Evolutionary conservation across 148 eudicot genomes (phyloP).

Genomic region (Rhododendron molle): DNA sequence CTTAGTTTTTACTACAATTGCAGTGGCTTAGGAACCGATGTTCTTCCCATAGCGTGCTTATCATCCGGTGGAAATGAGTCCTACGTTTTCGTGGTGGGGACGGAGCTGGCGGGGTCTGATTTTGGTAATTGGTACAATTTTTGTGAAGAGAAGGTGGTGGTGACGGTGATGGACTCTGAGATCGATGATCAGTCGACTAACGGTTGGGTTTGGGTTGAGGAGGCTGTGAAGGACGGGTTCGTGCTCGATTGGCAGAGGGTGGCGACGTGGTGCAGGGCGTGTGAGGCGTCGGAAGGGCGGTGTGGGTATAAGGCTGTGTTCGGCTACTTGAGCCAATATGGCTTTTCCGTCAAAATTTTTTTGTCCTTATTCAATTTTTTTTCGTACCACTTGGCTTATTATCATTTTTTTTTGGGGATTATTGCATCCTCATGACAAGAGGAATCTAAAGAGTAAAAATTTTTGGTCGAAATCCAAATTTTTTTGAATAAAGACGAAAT

Average conservation of each 20-base stretch:
- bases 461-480: too few species aligned
- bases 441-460: too few species aligned
- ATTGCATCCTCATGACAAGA: too few species aligned
- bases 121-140: neutral
- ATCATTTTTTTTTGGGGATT: too few species aligned
- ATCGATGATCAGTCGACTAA: neutral
- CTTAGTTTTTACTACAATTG: neutral
- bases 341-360: too few species aligned
- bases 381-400: too few species aligned
- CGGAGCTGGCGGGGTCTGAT: neutral
- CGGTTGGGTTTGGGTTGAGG: neutral
- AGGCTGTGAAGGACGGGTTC: neutral
- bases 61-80: neutral
- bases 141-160: neutral
- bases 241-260: neutral
- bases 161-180: neutral
- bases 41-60: neutral
- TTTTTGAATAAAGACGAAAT: too few species aligned
- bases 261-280: neutral
- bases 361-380: too few species aligned
- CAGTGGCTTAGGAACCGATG: neutral
- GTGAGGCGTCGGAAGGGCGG: neutral
- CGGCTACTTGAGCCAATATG: too few species aligned
- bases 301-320: too few species aligned
- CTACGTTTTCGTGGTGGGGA: neutral